Conservation (phyloP, 1,284 basidiomycete species). For the Puccinia horiana region DNA sequence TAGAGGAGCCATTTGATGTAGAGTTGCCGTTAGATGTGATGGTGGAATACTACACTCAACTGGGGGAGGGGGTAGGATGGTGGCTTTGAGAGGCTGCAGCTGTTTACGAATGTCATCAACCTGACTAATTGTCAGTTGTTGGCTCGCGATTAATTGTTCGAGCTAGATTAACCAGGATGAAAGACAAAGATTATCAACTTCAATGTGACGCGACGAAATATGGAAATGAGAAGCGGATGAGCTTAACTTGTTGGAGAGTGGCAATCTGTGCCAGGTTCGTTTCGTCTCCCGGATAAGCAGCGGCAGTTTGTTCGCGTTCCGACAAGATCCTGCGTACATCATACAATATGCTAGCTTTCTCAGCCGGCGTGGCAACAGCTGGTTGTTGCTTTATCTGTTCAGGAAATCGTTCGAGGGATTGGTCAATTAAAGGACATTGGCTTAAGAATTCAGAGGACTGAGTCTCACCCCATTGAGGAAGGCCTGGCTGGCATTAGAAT, state of each 20-base stretch:
- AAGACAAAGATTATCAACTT: not conserved
- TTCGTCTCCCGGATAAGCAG: slow-evolving; percentile 39
- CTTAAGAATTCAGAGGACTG: not conserved
- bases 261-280: slow-evolving; percentile 41
- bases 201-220: not conserved
- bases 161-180: slow-evolving; percentile 34
- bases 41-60: slow-evolving; percentile 20
- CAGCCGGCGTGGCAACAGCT: slow-evolving; percentile 43
- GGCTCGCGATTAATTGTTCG: slow-evolving; percentile 45
- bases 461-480: slow-evolving; percentile 43
- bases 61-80: slow-evolving; percentile 5
- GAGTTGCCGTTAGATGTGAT: slow-evolving; percentile 3
- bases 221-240: not conserved
- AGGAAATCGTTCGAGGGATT: not conserved
- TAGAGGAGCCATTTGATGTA: slow-evolving; percentile 2
- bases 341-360: slow-evolving; percentile 49
- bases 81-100: slow-evolving; percentile 43
- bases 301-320: slow-evolving; percentile 35
- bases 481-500: slow-evolving; percentile 44
- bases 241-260: slow-evolving; percentile 45
- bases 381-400: slow-evolving; percentile 50
- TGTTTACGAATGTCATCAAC: slow-evolving; percentile 49
- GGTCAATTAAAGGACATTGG: not conserved
- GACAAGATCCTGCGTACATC: slow-evolving; percentile 46
- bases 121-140: slow-evolving; percentile 47